Base-by-base conservation (phyloP, 352 stramenopile genomes). In the Aphanomyces invadans region DNA sequence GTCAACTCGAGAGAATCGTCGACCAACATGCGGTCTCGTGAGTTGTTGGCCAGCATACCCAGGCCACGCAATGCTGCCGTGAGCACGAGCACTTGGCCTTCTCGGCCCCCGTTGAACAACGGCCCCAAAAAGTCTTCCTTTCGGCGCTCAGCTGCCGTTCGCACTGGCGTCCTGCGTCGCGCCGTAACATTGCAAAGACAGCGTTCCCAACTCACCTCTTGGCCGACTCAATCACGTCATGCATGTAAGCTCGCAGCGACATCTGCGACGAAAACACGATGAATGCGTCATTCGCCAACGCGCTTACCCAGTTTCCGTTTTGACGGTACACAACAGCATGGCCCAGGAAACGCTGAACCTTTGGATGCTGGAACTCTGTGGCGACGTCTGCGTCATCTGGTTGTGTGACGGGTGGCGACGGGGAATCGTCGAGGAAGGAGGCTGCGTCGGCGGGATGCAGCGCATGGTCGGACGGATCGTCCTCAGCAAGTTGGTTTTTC, bases 191-290 rank as follows among this genome's bases (percentile, higher is more conserved):
- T n/a, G n/a, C n/a, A n/a, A n/a, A n/a, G n/a, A n/a, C n/a, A n/a
- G n/a, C n/a, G n/a, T n/a, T n/a, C n/a, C n/a, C n/a, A n/a, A 26
- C 42, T 23, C 25, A 57, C 60, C 60, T 42, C 21, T 67, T 67
- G 4, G 60, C 44, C 42, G 26, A 5, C 11, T 67, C 60, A 21
- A 67, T 12, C 15, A 67, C 60, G n/a, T 67, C 60, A 19, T 42
- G 60, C 60, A 67, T 67, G 46, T 67, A 67, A n/a, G 60, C 42
- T 3, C 19, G 12, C 3, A 67, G 33, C 17, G 60, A 59, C 60
- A 59, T 67, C 60, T 67, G 44, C 32, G 31, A 19, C 3, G 7
- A 5, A 63, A n/a, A 23, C n/a, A 31, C 28, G 25, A 45, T 54
- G 5, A 52, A 32, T 53, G n/a, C 11, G 54, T 15, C 36, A 63